Percentiles rank a stretch among this genome's conserved stretches.
Evolutionary conservation across 2,329 filamentous ascomycete genomes (phyloP).

Genomic region (Xylariomycetidae sp.): DNA sequence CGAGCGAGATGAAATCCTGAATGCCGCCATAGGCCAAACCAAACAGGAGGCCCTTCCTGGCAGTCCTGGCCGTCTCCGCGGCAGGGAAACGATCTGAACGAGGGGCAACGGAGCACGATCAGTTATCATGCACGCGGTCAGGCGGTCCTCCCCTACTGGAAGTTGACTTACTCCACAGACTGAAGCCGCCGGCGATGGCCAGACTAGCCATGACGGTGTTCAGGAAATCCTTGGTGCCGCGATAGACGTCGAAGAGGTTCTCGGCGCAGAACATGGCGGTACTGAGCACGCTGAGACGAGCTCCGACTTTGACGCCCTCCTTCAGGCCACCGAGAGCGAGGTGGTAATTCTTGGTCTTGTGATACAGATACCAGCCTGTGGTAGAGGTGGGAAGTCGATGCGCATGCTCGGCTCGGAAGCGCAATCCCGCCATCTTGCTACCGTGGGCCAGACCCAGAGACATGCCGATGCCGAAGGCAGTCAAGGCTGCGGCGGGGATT

Average conservation of each 20-base stretch:
- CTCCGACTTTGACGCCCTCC: constrained; percentile 72
- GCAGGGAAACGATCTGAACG: constrained; percentile 71
- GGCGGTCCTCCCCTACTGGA: neutral
- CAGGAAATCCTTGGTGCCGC: constrained; percentile 65
- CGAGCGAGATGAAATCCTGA: constrained; percentile 67
- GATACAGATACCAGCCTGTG: constrained; percentile 95
- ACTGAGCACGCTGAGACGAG: constrained; percentile 65
- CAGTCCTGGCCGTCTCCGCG: constrained; percentile 69
- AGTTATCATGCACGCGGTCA: neutral
- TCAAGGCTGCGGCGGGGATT: constrained; percentile 56
- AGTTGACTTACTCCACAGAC: constrained; percentile 65
- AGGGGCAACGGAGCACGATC: constrained; percentile 1
- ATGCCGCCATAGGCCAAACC: constrained; percentile 74
- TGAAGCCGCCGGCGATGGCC: constrained; percentile 80
- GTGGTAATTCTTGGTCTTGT: constrained; percentile 96
- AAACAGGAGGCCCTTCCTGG: constrained; percentile 71
- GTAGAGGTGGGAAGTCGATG: constrained; percentile 82
- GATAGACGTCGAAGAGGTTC: constrained; percentile 73
- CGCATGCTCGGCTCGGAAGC: constrained; percentile 92
- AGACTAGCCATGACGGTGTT: constrained; percentile 79
- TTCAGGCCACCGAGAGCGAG: constrained; percentile 69
- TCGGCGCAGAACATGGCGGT: constrained; percentile 75
- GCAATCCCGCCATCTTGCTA: constrained; percentile 66
- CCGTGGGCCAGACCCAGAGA: constrained; percentile 67
- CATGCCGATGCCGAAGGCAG: constrained; percentile 64